phyloP scores from a whole-genome alignment of 1,139 yeast species.

The Saccharomyces pastorianus region DNA sequence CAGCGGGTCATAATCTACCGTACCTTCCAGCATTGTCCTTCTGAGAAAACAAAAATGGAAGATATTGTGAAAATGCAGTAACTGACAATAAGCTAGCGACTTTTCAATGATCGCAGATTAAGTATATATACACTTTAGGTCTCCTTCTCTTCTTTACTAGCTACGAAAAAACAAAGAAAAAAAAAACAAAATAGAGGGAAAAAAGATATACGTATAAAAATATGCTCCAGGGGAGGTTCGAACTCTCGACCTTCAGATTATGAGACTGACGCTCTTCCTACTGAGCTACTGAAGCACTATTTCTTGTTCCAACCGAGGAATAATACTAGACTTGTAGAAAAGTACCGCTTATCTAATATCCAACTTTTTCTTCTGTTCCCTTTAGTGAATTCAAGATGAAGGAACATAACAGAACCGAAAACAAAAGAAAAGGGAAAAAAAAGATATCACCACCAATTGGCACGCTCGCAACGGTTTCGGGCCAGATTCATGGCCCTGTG shows the following conservation, averaged over 20 bases:
- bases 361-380: no score
- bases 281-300: constrained; percentile 36
- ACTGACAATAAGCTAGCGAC: not conserved
- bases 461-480: no score
- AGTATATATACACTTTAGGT: not conserved
- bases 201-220: constrained; percentile 15
- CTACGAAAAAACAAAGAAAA: not conserved
- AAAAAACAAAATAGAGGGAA: not conserved
- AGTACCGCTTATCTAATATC: no score
- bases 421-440: not conserved
- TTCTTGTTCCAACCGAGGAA: not conserved
- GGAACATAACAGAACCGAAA: not conserved
- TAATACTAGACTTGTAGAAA: no score
- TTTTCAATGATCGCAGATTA: not conserved
- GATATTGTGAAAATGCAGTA: not conserved
- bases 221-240: constrained; percentile 52
- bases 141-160: not conserved
- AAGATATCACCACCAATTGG: not conserved
- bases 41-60: not conserved
- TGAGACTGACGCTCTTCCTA: constrained; percentile 40
- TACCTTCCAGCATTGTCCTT: constrained; percentile 13
- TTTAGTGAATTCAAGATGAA: not conserved
- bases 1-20: constrained; percentile 35
- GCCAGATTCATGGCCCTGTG: no score
- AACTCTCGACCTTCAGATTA: constrained; percentile 42